Base-by-base conservation (phyloP, 176 grass and related monocot genomes). In the Oryza australiensis region DNA sequence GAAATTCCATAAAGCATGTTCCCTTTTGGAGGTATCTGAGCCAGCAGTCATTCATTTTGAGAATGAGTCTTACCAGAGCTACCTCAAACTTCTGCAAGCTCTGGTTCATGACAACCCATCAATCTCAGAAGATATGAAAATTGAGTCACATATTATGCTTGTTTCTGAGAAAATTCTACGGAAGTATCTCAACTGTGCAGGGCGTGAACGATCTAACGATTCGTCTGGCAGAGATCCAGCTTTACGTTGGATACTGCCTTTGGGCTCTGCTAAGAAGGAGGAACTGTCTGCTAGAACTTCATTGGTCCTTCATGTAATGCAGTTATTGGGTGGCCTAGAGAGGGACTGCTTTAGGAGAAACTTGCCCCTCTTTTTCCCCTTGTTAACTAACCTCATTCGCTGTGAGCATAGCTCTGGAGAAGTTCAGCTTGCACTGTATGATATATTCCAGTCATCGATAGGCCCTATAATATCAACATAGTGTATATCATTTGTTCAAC, bases 381-480 rank as follows among this genome's bases (percentile, higher is more conserved):
- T 91, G 23, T 74, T 99, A 53, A 89, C 87, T 73, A 92, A 91
- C 88, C 96, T 95, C 43, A 82, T 99, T 82, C 72, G 89, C 74
- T 95, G 96, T 15, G 93, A 99, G 86, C 96, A 99, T 90, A 76
- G 80, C 45, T 93, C 93, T 57, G 63, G 84, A 62, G 96, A 95
- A 82, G 91, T 99, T 63, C 96, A 91, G 72, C 45, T 77, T 70
- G 89, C 85, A 33, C 88, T 99, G 77, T 91, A 76, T 82, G 89
- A 90, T 51, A 91, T 99, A 84, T 98, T 98, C 81, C 85, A 83
- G 70, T 93, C 87, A 76, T 91, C 85, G 12, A 88, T 98, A 87
- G 95, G 95, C 27, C 93, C 95, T 5, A 87, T 90, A 79, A 74
- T 98, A 76, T 84, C 81, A 70, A 72, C 46, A 62, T 91, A 88